Conservation (phyloP, 1,139 yeast species). For the Zygosaccharomyces pseudobailii region DNA sequence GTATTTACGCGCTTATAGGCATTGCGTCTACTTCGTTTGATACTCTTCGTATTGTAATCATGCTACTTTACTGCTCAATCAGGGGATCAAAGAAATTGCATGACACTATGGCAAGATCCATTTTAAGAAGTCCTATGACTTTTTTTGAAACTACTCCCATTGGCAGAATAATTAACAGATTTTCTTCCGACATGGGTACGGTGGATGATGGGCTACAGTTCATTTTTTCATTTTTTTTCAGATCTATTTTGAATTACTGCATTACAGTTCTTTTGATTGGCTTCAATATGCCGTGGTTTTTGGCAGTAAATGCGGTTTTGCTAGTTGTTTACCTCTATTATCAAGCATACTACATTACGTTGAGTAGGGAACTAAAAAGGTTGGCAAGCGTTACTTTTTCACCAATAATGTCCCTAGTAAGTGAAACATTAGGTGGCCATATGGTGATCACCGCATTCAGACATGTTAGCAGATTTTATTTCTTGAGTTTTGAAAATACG, state of each 20-base stretch:
- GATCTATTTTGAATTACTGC: constrained; percentile 40
- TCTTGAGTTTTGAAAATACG: constrained; percentile 53
- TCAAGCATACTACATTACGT: constrained; percentile 48
- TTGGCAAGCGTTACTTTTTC: constrained; percentile 48
- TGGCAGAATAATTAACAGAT: constrained; percentile 67
- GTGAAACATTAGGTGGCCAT: constrained; percentile 57
- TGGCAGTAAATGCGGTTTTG: constrained; percentile 40
- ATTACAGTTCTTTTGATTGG: constrained; percentile 51
- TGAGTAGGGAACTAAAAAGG: constrained; percentile 55
- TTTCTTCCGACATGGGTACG: constrained; percentile 64
- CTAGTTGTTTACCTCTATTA: constrained; percentile 48
- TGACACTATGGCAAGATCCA: constrained; percentile 56
- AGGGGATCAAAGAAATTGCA: constrained; percentile 60
- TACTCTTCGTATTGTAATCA: constrained; percentile 47
- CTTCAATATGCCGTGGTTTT: constrained; percentile 47
- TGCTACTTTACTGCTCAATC: constrained; percentile 62
- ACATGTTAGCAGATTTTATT: constrained; percentile 50
- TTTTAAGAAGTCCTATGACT: constrained; percentile 67
- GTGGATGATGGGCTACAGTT: constrained; percentile 53
- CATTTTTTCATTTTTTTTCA: constrained; percentile 43
- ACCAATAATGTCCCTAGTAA: constrained; percentile 61
- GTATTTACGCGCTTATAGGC: constrained; percentile 55
- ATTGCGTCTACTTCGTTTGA: constrained; percentile 48
- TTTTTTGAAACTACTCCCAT: constrained; percentile 77
- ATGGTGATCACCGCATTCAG: constrained; percentile 55